Percentiles rank a stretch among this genome's conserved stretches.
These are phyloP conservation scores for Linum usitatissimum DNA, from an alignment of 345 rosid genomes.

Conservation along the genomic window DNA sequence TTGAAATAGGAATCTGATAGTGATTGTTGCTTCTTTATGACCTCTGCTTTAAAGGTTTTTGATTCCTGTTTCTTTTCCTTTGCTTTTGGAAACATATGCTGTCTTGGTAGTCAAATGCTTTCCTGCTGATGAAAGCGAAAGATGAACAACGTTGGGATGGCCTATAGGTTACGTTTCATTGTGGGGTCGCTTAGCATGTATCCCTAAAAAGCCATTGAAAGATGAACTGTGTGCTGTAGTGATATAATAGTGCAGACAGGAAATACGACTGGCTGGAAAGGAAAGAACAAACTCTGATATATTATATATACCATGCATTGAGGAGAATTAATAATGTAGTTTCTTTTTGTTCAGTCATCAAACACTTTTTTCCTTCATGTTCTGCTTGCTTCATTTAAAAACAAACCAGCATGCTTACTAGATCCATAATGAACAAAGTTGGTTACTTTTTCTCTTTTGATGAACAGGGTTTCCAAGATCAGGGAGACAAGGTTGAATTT, in stretches of 20 bases:
- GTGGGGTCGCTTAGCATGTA: neutral
- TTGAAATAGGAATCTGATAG: neutral
- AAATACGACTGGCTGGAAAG: no score
- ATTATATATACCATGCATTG: no score
- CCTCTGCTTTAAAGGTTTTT: no score
- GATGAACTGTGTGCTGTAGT: no score
- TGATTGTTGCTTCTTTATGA: neutral
- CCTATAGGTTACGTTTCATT: neutral
- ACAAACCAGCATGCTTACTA: no score
- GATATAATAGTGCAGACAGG: no score
- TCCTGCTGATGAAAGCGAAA: neutral
- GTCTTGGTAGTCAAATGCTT: neutral
- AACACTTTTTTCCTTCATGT: no score
- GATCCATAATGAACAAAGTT: neutral
- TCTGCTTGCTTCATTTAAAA: no score
- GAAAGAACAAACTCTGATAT: no score
- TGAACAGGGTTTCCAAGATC: conserved; percentile 49
- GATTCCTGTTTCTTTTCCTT: neutral
- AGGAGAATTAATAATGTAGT: no score
- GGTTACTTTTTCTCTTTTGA: neutral
- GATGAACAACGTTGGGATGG: neutral
- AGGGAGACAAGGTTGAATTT: conserved; percentile 70
- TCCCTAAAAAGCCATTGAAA: no score
- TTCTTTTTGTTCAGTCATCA: no score
- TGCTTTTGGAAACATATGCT: neutral